phyloP scores from a whole-genome alignment of 805 yeast genomes.

The Candida silvatica region DNA sequence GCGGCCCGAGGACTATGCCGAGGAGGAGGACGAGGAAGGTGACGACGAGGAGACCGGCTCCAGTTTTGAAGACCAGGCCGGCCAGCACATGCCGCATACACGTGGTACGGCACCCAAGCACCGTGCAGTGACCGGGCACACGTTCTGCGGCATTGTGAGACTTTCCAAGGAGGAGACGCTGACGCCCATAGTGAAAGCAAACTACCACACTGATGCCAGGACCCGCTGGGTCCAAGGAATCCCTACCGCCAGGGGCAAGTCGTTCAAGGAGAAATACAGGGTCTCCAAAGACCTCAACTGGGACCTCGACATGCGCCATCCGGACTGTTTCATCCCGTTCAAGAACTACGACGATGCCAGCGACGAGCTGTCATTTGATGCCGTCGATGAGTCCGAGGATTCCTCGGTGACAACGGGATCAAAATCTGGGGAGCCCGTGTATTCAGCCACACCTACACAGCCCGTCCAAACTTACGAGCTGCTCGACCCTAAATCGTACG shows the following conservation, averaged over 20 bases:
- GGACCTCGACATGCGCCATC: slow-evolving; percentile 31
- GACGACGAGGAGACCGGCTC: slow-evolving; percentile 14
- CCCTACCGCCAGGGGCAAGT: slow-evolving; percentile 25
- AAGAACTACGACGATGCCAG: slow-evolving; percentile 11
- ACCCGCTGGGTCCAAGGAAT: slow-evolving; percentile 34
- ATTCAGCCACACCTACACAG: slow-evolving; percentile 19
- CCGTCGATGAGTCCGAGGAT: slow-evolving; percentile 1
- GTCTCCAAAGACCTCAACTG: slow-evolving; percentile 33
- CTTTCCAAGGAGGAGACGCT: slow-evolving; percentile 31
- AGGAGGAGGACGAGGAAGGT: slow-evolving; percentile 7
- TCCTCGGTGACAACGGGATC: slow-evolving; percentile 7
- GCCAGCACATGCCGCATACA: neutral
- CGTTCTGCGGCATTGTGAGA: slow-evolving; percentile 42
- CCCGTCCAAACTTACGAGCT: slow-evolving; percentile 14
- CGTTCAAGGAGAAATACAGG: slow-evolving; percentile 35
- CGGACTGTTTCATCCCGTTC: slow-evolving; percentile 28
- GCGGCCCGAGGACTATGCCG: slow-evolving; percentile 1
- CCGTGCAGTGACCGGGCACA: slow-evolving; percentile 31
- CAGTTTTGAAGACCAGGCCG: neutral
- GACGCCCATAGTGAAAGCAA: slow-evolving; percentile 28
- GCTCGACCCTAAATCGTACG: slow-evolving; percentile 16
- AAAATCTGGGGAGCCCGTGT: slow-evolving; percentile 9
- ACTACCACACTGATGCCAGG: slow-evolving; percentile 33
- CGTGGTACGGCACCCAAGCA: slow-evolving; percentile 4
- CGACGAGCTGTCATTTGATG: slow-evolving; percentile 4